These are phyloP conservation scores for Calonectria hongkongensis DNA, from an alignment of 2,329 filamentous ascomycete genomes.

Conservation along the genomic window DNA sequence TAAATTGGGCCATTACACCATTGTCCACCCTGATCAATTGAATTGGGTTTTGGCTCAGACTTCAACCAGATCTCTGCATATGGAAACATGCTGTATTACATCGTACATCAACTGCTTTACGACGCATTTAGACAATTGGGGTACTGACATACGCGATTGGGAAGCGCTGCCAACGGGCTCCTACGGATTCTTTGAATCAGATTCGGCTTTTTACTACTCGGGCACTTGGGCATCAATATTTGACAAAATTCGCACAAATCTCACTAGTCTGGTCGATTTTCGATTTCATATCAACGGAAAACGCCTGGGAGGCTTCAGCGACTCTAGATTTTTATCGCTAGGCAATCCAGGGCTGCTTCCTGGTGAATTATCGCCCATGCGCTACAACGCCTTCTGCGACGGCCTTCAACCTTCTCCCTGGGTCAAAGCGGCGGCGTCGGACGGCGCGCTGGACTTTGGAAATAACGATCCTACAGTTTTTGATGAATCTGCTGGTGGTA, in stretches of 20 bases:
- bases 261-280: constrained; percentile 48
- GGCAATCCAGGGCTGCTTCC: background rate
- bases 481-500: background rate
- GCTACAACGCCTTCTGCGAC: constrained; percentile 6
- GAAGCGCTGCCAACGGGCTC: constrained; percentile 13
- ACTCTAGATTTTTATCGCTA: background rate
- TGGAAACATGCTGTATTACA: constrained; percentile 40
- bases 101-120: constrained; percentile 30
- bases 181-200: constrained; percentile 1
- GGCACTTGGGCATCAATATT: constrained; percentile 49
- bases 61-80: constrained; percentile 35
- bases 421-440: background rate
- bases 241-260: constrained; percentile 42
- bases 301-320: background rate
- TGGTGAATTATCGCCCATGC: background rate
- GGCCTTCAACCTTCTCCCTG: background rate
- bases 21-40: constrained; percentile 51
- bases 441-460: constrained; percentile 1
- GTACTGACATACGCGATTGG: constrained; percentile 43
- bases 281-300: background rate
- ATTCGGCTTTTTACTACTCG: constrained; percentile 38
- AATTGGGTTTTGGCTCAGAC: constrained; percentile 52
- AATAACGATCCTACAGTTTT: background rate
- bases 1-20: constrained; percentile 43
- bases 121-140: background rate